These are phyloP conservation scores for Trichoderma orchidacearum DNA, from an alignment of 495 filamentous ascomycete genomes.

Conservation along the genomic window DNA sequence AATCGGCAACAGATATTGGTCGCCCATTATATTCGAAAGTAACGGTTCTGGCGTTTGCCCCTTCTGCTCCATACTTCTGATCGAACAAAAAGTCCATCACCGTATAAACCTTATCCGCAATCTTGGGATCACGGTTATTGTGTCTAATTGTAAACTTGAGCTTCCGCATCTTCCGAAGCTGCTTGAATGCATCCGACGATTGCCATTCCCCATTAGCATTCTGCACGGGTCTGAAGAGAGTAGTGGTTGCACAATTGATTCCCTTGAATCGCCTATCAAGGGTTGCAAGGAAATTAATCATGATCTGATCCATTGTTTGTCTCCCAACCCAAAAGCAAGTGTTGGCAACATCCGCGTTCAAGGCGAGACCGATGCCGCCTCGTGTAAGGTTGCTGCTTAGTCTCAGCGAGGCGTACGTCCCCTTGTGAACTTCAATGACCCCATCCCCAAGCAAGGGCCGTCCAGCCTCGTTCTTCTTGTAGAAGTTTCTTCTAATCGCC, in stretches of 20 bases:
- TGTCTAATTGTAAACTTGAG: slow-evolving; percentile 56
- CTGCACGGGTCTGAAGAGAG: slow-evolving; percentile 3
- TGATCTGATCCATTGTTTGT: slow-evolving; percentile 18
- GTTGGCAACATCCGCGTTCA: slow-evolving; percentile 78
- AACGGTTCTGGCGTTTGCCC: slow-evolving; percentile 36
- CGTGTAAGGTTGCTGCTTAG: slow-evolving; percentile 32
- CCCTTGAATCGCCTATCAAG: not conserved
- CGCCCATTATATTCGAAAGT: slow-evolving; percentile 43
- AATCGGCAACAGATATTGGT: slow-evolving; percentile 43
- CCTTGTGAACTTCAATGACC: slow-evolving; percentile 61
- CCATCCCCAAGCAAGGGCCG: not conserved
- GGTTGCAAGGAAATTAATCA: slow-evolving; percentile 9
- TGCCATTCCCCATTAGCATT: not conserved
- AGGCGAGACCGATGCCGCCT: slow-evolving; percentile 40
- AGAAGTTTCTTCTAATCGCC: slow-evolving; percentile 68
- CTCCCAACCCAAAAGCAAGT: slow-evolving; percentile 53
- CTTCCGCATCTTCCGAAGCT: slow-evolving; percentile 43
- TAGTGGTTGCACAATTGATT: slow-evolving; percentile 5
- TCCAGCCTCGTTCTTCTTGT: slow-evolving; percentile 25
- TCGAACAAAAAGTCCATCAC: slow-evolving; percentile 44
- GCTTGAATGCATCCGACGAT: slow-evolving; percentile 26
- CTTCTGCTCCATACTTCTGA: slow-evolving; percentile 15
- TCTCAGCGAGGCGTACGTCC: slow-evolving; percentile 70
- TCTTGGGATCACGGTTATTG: slow-evolving; percentile 22
- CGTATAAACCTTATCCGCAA: slow-evolving; percentile 38